These are phyloP conservation scores for Lactifluus rugatus DNA, from an alignment of 768 basidiomycete genomes.

Conservation along the genomic window DNA sequence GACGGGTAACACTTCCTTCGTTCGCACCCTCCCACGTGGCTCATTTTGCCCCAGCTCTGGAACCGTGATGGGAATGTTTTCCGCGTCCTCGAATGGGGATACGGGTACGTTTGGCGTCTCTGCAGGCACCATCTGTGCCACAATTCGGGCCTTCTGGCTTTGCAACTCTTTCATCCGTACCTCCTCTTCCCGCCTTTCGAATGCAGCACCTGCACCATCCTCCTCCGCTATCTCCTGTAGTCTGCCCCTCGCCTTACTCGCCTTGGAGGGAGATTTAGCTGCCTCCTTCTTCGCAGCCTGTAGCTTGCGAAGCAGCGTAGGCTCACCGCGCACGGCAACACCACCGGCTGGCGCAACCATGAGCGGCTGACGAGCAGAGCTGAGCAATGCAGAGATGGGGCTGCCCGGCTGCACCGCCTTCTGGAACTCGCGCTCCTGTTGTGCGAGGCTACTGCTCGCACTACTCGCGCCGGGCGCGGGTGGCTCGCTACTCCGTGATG, in stretches of 20 bases:
- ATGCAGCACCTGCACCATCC: slow-evolving; percentile 21
- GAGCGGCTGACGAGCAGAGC: slow-evolving; percentile 80
- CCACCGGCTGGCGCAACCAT: slow-evolving; percentile 44
- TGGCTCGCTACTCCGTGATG: slow-evolving; percentile 18
- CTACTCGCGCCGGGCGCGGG: slow-evolving; percentile 27
- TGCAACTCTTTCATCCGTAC: slow-evolving; percentile 66
- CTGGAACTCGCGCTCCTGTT: slow-evolving; percentile 95
- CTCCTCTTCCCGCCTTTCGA: slow-evolving; percentile 29
- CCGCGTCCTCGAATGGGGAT: slow-evolving; percentile 24
- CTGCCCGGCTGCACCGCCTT: slow-evolving; percentile 91
- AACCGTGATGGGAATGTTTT: slow-evolving; percentile 28
- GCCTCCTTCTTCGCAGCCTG: slow-evolving; percentile 41
- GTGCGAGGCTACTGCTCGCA: slow-evolving; percentile 53
- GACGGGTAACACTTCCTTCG: background rate
- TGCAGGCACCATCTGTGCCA: slow-evolving; percentile 83
- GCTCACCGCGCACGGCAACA: slow-evolving; percentile 31
- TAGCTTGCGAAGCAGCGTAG: slow-evolving; percentile 42
- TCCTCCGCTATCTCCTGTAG: slow-evolving; percentile 41
- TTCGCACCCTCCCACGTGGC: slow-evolving; percentile 5
- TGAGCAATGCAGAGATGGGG: slow-evolving; percentile 86
- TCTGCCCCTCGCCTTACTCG: slow-evolving; percentile 32
- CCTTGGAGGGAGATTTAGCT: slow-evolving; percentile 40
- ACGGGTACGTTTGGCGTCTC: slow-evolving; percentile 25
- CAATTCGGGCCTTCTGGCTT: slow-evolving; percentile 86
- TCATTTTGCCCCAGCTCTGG: background rate